Evolutionary conservation across 208 protist species (phyloP), one percentile per base, ranked within the genome.

Genomic region (Leishmania aethiopica): DNA sequence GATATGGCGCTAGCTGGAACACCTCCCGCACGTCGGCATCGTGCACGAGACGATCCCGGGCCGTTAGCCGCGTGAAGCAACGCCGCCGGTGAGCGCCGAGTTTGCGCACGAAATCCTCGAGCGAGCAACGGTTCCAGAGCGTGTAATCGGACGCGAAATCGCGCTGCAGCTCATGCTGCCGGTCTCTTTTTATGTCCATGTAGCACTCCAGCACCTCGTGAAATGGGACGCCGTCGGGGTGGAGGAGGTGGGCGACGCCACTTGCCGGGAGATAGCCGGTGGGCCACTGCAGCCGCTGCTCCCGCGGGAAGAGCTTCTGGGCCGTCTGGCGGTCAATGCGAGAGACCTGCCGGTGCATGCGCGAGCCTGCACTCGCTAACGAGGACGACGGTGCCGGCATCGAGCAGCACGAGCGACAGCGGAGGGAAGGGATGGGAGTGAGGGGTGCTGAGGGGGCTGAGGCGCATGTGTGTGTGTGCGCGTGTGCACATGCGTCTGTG

Each of bases 121-220:
- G 81, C 25, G 82, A 72, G 73, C 85, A 90, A 10, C 90, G 90
- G 25, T 78, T 86, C 92, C 93, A 96, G 81, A 96, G 72, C 28
- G 86, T 88, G 85, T 96, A 95, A 79, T 96, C 93, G 28, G 91
- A 75, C 10, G 93, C 93, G 62, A 96, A 95, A 85, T 96, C 93
- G n/a, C 87, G 76, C 80, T 94, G 93, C 71, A 95, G 64, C 40
- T 93, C 91, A n/a, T 81, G 85, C 47, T 84, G 77, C 8, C 70
- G 49, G 74, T 87, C 72, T 25, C 70, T 59, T 60, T 91, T 85
- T 25, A 94, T 86, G 40, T 95, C 92, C 35, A 76, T 70, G 66
- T 90, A 81, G 82, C 86, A 90, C 42, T 91, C 93, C 8, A 96
- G 59, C 1, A 96, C 79, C 57, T 96, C 93, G 25, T 76, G 76